phyloP scores from a whole-genome alignment of 768 basidiomycete genomes.

The Phlebiopsis gigantea region DNA sequence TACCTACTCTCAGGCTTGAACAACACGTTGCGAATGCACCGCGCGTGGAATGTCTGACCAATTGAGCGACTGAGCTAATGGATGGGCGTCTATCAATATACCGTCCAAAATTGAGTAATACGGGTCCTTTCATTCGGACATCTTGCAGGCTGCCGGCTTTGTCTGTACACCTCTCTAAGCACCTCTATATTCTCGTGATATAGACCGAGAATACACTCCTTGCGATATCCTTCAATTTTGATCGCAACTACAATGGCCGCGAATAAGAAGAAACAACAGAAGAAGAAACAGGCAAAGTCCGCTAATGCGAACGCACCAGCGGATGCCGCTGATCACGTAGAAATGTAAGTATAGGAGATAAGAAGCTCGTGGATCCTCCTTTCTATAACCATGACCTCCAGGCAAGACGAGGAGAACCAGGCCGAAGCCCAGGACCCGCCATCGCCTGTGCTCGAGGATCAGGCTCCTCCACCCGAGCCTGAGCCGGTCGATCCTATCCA shows the following conservation, averaged over 20 bases:
- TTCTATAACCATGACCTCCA: neutral
- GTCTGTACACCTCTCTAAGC: neutral
- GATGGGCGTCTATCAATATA: neutral
- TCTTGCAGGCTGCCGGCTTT: neutral
- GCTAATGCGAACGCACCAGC: constrained; percentile 3
- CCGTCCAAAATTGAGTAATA: neutral
- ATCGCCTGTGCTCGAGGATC: neutral
- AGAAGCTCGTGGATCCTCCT: neutral
- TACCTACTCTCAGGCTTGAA: neutral
- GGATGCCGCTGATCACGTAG: constrained; percentile 1
- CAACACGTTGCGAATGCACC: neutral
- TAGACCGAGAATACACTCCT: neutral
- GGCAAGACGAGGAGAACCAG: constrained; percentile 12
- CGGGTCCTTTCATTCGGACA: neutral
- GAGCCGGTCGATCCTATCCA: constrained; percentile 31
- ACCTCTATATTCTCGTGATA: neutral
- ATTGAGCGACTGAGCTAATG: neutral
- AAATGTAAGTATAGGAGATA: neutral
- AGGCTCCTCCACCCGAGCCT: constrained; percentile 17
- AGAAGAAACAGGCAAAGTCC: constrained; percentile 14
- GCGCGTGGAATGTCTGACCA: neutral
- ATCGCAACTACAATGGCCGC: neutral
- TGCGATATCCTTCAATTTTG: neutral
- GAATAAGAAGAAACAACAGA: constrained; percentile 13
- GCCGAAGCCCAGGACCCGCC: constrained; percentile 5